Conservation (phyloP, 1,284 basidiomycete genomes). For the Austroboletus olivaceoglutinosus region DNA sequence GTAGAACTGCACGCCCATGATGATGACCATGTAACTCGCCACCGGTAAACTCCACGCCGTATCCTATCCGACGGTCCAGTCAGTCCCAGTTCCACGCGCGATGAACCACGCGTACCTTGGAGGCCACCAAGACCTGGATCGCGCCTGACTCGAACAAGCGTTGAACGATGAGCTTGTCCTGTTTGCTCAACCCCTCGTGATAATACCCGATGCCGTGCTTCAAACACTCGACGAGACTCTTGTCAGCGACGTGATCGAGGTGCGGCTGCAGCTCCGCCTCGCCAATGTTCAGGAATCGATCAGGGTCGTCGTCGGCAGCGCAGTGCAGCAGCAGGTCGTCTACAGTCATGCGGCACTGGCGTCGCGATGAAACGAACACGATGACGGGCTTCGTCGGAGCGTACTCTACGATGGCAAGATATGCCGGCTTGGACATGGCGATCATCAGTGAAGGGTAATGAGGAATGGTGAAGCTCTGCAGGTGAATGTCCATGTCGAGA, state of each 20-base stretch:
- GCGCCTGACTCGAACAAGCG: conserved; percentile 93
- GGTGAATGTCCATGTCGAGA: conserved; percentile 94
- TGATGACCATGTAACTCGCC: conserved; percentile 94
- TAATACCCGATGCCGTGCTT: conserved; percentile 94
- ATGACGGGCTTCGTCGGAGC: conserved; percentile 86
- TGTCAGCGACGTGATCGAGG: conserved; percentile 81
- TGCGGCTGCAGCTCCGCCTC: conserved; percentile 83
- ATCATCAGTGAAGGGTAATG: conserved; percentile 99
- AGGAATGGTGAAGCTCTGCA: conserved; percentile 93
- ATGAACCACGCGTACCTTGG: conserved; percentile 59
- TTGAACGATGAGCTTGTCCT: conserved; percentile 93
- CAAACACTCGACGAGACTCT: conserved; percentile 76
- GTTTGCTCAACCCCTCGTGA: conserved; percentile 89
- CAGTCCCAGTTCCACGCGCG: background rate
- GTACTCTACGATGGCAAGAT: conserved; percentile 90
- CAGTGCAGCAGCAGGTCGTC: conserved; percentile 92
- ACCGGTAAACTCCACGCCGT: conserved; percentile 95
- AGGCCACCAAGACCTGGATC: conserved; percentile 92
- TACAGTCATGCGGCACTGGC: conserved; percentile 91
- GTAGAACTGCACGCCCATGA: conserved; percentile 97
- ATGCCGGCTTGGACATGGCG: conserved; percentile 98
- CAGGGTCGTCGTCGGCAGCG: conserved; percentile 80
- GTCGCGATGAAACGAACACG: conserved; percentile 89
- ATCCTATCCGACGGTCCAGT: conserved; percentile 52
- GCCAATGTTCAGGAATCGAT: conserved; percentile 91